A percentile compares a stretch with the other conserved stretches of the same genome.
These are phyloP conservation scores for Mortierella sp. DNA, from an alignment of 371 early-diverging fungal genomes.

Conservation along the genomic window DNA sequence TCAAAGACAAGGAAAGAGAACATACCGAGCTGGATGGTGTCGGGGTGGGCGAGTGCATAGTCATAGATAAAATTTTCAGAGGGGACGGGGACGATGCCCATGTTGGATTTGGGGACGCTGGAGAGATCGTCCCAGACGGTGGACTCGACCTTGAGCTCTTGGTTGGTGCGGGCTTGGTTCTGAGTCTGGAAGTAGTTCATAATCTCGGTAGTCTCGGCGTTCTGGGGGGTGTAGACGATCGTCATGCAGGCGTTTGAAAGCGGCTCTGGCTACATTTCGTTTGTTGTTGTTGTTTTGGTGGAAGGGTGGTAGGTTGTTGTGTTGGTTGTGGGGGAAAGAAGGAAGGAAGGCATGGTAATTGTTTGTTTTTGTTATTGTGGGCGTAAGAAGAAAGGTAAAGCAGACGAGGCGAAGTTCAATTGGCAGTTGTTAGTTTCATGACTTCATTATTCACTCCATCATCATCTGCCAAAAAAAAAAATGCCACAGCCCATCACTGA, in stretches of 20 bases:
- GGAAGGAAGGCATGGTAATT: neutral
- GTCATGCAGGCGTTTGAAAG: slow-evolving; percentile 68
- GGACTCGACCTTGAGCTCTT: slow-evolving; percentile 21
- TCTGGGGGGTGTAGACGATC: slow-evolving; percentile 70
- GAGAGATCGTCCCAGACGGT: slow-evolving; percentile 47
- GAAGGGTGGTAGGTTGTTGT: neutral
- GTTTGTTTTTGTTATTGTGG: neutral
- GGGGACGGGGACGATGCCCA: slow-evolving; percentile 73
- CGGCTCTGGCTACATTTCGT: slow-evolving; percentile 32
- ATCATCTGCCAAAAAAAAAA: too few relatives aligned
- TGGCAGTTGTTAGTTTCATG: too few relatives aligned
- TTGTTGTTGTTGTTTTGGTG: neutral
- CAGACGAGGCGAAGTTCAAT: too few relatives aligned
- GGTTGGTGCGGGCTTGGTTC: slow-evolving; percentile 41
- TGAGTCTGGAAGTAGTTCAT: slow-evolving; percentile 59
- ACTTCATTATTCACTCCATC: too few relatives aligned
- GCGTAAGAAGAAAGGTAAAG: too few relatives aligned
- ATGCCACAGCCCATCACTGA: neutral
- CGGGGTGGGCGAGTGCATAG: slow-evolving; percentile 75
- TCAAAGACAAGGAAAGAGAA: neutral
- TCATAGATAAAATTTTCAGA: slow-evolving; percentile 71
- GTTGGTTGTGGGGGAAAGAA: neutral
- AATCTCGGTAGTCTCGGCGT: slow-evolving; percentile 56
- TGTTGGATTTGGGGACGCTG: slow-evolving; percentile 50
- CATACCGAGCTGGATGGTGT: slow-evolving; percentile 71